These are phyloP conservation scores for Talaromyces sp. DNA, from an alignment of 2,329 filamentous ascomycete genomes.

Conservation along the genomic window DNA sequence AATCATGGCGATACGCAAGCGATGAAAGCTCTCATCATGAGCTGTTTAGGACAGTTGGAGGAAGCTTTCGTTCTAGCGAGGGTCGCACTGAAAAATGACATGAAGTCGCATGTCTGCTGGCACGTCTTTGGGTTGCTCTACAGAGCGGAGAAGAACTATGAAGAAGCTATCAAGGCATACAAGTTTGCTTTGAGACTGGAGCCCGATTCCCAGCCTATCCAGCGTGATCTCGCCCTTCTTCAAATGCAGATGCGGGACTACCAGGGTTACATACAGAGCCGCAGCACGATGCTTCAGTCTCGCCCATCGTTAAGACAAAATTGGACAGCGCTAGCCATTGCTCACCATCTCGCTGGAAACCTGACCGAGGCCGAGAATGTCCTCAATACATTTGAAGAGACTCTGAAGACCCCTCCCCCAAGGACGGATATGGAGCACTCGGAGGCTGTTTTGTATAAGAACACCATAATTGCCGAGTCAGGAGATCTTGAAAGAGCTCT, in stretches of 20 bases:
- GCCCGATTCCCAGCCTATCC: conserved; percentile 90
- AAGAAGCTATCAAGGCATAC: conserved; percentile 98
- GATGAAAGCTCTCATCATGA: conserved; percentile 98
- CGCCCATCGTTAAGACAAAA: conserved; percentile 79
- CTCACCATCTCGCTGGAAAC: conserved; percentile 85
- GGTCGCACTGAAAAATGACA: conserved; percentile 85
- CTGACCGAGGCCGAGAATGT: conserved; percentile 83
- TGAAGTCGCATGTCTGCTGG: conserved; percentile 99
- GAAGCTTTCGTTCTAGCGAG: conserved; percentile 94
- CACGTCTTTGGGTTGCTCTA: conserved; percentile 96
- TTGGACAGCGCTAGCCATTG: conserved; percentile 96
- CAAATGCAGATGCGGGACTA: conserved; percentile 98
- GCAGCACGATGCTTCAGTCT: conserved; percentile 79
- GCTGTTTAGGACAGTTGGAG: conserved; percentile 82
- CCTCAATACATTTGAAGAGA: conserved; percentile 87
- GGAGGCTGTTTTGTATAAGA: conserved; percentile 92
- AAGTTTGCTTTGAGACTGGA: conserved; percentile 90
- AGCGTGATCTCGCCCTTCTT: conserved; percentile 84
- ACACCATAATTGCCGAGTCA: conserved; percentile 83
- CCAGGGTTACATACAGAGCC: conserved; percentile 84
- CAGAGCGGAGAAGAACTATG: conserved; percentile 91
- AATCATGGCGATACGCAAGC: conserved; percentile 97
- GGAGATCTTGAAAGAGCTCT: conserved; percentile 78
- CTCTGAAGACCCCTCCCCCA: conserved; percentile 72
- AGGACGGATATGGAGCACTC: conserved; percentile 85